Evolutionary conservation across 345 rosid species (phyloP), one percentile per base, ranked within the genome.

Genomic region (Pseudoturritis turrita): DNA sequence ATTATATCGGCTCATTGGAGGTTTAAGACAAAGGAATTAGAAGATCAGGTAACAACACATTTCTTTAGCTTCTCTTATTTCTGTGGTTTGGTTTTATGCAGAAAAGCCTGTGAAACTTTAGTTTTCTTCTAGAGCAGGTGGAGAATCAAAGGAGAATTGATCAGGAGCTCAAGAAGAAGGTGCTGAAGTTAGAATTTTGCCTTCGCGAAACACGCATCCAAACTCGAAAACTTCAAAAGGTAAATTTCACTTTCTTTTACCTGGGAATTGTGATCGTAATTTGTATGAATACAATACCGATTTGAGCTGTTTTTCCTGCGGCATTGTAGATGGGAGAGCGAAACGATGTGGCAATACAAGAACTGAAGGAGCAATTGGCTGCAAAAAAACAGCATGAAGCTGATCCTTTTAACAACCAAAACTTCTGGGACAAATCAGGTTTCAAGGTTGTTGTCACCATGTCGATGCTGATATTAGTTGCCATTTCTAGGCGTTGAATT

Each of bases 161-260:
- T 81, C 97, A 91, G 71, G 97, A 94, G 67, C 84, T 89, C 41
- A 94, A 85, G 64, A 94, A 88, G 88, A 84, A 87, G 69, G 96
- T 89, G 53, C 70, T 90, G 85, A 94, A 86, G 83, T 67, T 94
- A 78, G 98, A 91, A 58, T 91, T 94, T 76, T 91, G 91, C 83
- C 92, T 91, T 63, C 97, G 89, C 21, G 96, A 94, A 78, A 85
- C 95, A 55, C 92, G 86, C 70, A 64, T 88, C 68, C 98, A 88
- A 82, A 86, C 88, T 15, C 81, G 89, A 70, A 94, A 85, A 77
- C 95, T 91, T 43, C 95, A 84, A 14, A 80, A 91, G 90, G 98
- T 88, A 80, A 73, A 23, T 22, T n/a, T 44, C 47, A 51, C 65
- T 19, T 62, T 28, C 52, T 60, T 53, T 53, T 7, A 60, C 71